Base-by-base conservation (phyloP, 163 green algal genomes). In the Volvox carteri region DNA sequence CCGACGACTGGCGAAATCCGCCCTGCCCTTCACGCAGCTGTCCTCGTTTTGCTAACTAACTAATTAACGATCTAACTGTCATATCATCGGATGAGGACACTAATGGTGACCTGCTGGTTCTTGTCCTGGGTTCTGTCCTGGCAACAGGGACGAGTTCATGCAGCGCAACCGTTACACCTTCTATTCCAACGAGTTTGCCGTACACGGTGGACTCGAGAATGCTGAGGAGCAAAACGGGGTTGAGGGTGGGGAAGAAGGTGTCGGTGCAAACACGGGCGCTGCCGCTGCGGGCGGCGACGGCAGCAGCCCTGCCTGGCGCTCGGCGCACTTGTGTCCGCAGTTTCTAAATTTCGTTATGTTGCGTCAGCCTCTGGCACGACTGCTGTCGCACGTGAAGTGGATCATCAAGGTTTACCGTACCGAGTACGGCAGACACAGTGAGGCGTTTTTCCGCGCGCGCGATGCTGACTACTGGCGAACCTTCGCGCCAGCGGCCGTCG, bases 341-440 rank as follows among this genome's bases (percentile, higher is more conserved):
- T 87, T 92, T 19, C 73, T 86, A 37, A 92, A 87, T n/a, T 35
- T 89, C 4, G 42, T 90, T 8, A 56, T 92, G 80, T 74, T 92
- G 58, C 75, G 88, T n/a, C 33, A 90, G 33, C 88, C 88, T 1
- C 5, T 90, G 16, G 76, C 62, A 8, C 80, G 88, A 0, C 78
- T 85, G 70, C 33, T 50, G 9, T 85, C 60, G 1, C 87, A 91
- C 42, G 37, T 91, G 28, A 70, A 42, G 19, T 86, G 83, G 87
- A 88, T 88, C 42, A 85, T 84, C 1, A 81, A 83, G 70, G 78
- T 91, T 18, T 88, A 88, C 83, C 83, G 83, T 23, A 48, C 83
- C 23, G 83, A 88, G 68, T 88, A 88, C 83, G 83, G 83, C 67
- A 88, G 28, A 54, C 7, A 0, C 6, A 65, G 50, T n/a, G 83